Evolutionary conservation across 2,329 filamentous ascomycete species (phyloP), one percentile per base, ranked within the genome.

Genomic region (Botryotinia calthae): DNA sequence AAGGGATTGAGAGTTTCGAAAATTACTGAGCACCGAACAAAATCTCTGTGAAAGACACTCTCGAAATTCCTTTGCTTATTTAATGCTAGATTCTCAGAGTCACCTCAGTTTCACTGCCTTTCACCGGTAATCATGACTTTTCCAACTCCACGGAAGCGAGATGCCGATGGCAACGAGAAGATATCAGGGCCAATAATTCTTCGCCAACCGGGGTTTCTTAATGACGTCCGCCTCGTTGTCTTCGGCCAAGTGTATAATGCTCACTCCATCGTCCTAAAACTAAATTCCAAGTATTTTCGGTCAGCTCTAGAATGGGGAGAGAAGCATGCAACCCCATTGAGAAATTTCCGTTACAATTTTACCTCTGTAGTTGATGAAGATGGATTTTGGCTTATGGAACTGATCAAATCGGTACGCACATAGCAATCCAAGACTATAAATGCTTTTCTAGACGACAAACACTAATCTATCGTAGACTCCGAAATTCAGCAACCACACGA

Each of bases 361-460:
- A 58, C 75, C 34, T 73, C 73, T 20, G 73, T 75, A 6, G 51
- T 74, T 62, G 73, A 76, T 42, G n/a, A 66, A 2, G 73, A 75
- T 59, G 68, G 72, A 31, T 44, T 48, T 48, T 75, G 75, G 75
- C 72, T 59, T 20, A 44, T 76, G 40, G 73, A 74, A 25, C 20
- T 61, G 20, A 63, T 64, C 20, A 31, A 67, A 54, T 18, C 28
- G 22, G 64, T 67, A 62, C 22, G 22, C 22, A 40, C 22, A 37
- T 7, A 34, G 5, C 51, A 54, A 1, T 54, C 51, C n/a, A 54
- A 1, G 14, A 28, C 14, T n/a, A 0, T 5, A 9, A 16, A 31
- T n/a, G 7, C 22, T n/a, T n/a, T 28, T 61, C 31, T 61, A 8
- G 20, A 7, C 31, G 12, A 14, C 37, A 18, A 61, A 42, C 7